Base-by-base conservation (phyloP, 2,329 filamentous ascomycete genomes). In the Cercospora sp. region DNA sequence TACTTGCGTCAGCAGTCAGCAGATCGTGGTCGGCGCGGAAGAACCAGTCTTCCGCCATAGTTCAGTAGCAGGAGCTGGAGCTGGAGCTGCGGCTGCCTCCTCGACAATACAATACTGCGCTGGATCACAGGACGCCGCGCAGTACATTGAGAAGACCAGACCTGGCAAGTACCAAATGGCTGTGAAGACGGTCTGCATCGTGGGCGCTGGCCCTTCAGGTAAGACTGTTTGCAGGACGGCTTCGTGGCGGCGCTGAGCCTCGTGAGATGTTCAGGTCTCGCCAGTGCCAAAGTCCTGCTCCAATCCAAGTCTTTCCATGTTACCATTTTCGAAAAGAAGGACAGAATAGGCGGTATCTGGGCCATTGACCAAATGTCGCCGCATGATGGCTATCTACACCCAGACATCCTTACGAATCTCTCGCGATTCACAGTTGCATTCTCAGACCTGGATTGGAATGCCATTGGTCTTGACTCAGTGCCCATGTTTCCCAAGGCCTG, bases 281-380 rank as follows among this genome's bases (percentile, higher is more conserved):
- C 80, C 7, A 79, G 81, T 40, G 82, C 82, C 26, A 95, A 94
- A 80, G 90, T 89, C 0, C 83, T 95, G 30, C 83, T 93, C 8
- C 75, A 69, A 83, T 88, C 79, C 84, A 77, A 79, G 2, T 81
- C 82, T 5, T 94, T 92, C 80, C 81, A 84, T 5, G 89, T 94
- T 59, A 90, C 87, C 3, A 78, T 96, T 26, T 91, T 90, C 74
- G 92, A 96, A 60, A 81, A 85, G 16, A 85, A 88, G 58, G 75
- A 83, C 37, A 84, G 86, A 45, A 84, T 94, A 16, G 92, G 92
- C 10, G 92, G 92, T 0, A 85, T 95, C n/a, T 96, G 92, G 92
- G 89, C 90, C 3, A 73, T 78, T 12, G 72, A 75, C 16, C 74
- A 76, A 51, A 24, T 66, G 7, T 71, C 72, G 6, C 53, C 65